Percentiles rank a stretch among this genome's conserved stretches.
These are phyloP conservation scores for Trifolium pratense DNA, from an alignment of 306 rosid species.

Conservation along the genomic window DNA sequence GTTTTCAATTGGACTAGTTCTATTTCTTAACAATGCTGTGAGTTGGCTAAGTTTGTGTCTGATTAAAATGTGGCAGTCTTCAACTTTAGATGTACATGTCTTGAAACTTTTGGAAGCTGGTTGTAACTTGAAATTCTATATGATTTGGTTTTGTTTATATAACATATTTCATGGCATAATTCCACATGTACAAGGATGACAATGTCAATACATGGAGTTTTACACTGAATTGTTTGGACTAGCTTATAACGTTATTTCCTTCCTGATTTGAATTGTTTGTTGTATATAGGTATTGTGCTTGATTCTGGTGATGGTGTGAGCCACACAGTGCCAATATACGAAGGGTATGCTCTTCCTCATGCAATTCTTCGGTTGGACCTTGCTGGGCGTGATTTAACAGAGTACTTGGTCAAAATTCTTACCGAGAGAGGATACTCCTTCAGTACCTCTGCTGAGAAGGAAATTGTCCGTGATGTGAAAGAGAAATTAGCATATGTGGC, in stretches of 20 bases:
- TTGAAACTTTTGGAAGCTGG: constrained; percentile 1
- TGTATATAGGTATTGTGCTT: constrained; percentile 65
- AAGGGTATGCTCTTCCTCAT: constrained; percentile 77
- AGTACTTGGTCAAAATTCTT: constrained; percentile 67
- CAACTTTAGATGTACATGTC: background rate
- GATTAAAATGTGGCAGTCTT: background rate
- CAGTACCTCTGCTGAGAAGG: constrained; percentile 74
- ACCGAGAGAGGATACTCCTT: constrained; percentile 80
- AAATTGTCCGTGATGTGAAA: constrained; percentile 84
- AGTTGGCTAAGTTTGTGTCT: background rate
- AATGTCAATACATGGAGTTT: constrained; percentile 28
- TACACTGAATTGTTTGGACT: background rate
- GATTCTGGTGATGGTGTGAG: constrained; percentile 87
- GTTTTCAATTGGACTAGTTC: constrained; percentile 17
- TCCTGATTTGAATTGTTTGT: constrained; percentile 21
- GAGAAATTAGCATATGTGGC: constrained; percentile 79
- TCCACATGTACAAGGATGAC: background rate
- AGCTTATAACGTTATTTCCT: constrained; percentile 12
- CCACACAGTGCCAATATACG: constrained; percentile 78
- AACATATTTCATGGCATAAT: background rate
- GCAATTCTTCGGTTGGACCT: constrained; percentile 78
- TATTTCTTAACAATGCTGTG: background rate
- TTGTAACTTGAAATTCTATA: constrained; percentile 12
- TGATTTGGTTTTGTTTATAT: constrained; percentile 24
- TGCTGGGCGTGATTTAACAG: constrained; percentile 79